Evolutionary conservation across 805 yeast species (phyloP).

Genomic region (Starmerella etchellsii): DNA sequence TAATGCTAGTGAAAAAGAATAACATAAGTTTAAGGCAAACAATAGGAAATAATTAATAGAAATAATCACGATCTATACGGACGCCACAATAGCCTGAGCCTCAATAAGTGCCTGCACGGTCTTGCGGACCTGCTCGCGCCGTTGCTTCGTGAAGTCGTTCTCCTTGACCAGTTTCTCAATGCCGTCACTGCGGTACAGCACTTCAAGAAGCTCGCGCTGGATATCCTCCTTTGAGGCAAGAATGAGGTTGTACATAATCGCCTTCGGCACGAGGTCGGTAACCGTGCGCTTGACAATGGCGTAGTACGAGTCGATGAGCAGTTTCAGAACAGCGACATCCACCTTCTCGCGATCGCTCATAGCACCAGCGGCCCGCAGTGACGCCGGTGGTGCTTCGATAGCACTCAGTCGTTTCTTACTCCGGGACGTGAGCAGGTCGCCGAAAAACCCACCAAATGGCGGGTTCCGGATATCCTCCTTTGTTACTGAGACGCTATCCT

Average conservation of each 20-base stretch:
- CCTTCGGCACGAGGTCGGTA: slow-evolving; percentile 88
- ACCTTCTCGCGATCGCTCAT: slow-evolving; percentile 89
- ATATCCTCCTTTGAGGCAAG: slow-evolving; percentile 69
- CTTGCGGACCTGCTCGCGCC: slow-evolving; percentile 86
- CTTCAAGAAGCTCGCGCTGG: slow-evolving; percentile 82
- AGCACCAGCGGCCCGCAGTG: slow-evolving; percentile 77
- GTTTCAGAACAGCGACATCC: slow-evolving; percentile 93
- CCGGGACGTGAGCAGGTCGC: slow-evolving; percentile 85
- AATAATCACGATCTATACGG: slow-evolving; percentile 9
- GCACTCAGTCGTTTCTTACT: slow-evolving; percentile 85
- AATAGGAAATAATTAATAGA: no score
- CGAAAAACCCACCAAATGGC: slow-evolving; percentile 68
- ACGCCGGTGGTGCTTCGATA: slow-evolving; percentile 95
- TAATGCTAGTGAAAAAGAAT: no score
- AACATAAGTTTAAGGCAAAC: no score
- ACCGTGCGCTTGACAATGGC: slow-evolving; percentile 86
- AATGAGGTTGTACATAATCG: slow-evolving; percentile 83
- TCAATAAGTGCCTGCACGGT: slow-evolving; percentile 86
- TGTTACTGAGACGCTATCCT: slow-evolving; percentile 21
- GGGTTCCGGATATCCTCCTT: slow-evolving; percentile 32
- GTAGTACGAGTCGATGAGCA: slow-evolving; percentile 79
- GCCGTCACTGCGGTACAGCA: slow-evolving; percentile 61
- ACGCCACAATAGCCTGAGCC: slow-evolving; percentile 77
- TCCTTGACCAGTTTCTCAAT: slow-evolving; percentile 74
- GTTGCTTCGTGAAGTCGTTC: slow-evolving; percentile 79